These are phyloP conservation scores for Monosporascus ibericus DNA, from an alignment of 2,329 filamentous ascomycete species.

Conservation along the genomic window DNA sequence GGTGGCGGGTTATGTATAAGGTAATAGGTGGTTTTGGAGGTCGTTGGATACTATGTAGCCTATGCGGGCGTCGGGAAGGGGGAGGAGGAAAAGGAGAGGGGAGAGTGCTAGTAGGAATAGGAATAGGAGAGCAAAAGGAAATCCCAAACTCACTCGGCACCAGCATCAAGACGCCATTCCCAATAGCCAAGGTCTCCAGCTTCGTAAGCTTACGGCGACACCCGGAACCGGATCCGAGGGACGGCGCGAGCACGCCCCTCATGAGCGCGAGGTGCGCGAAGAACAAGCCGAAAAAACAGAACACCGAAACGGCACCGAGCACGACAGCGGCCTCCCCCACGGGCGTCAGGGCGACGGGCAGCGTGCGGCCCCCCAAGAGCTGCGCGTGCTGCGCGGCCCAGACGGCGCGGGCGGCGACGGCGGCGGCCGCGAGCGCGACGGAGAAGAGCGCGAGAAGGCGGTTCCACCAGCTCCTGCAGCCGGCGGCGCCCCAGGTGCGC, in stretches of 20 bases:
- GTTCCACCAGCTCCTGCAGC: constrained; percentile 22
- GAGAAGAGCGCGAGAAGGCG: constrained; percentile 7
- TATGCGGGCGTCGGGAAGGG: neutral
- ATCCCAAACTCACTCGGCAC: constrained; percentile 38
- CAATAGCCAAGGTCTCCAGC: constrained; percentile 50
- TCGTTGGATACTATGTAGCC: neutral
- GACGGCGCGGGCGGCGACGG: constrained; percentile 13
- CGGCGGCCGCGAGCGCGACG: constrained; percentile 10
- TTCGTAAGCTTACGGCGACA: constrained; percentile 31
- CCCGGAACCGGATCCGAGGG: constrained; percentile 18
- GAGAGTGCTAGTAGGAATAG: neutral
- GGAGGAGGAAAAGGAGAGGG: neutral
- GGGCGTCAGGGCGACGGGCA: constrained; percentile 27
- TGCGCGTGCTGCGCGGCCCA: constrained; percentile 16
- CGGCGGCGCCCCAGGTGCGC: constrained; percentile 36
- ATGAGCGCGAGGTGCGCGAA: constrained; percentile 43
- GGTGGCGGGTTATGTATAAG: no score
- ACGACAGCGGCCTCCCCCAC: constrained; percentile 33
- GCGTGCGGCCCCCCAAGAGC: constrained; percentile 5
- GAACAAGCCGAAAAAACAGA: constrained; percentile 52
- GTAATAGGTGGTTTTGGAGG: no score
- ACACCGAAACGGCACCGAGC: constrained; percentile 35
- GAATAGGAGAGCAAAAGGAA: no score
- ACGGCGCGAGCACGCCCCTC: constrained; percentile 37
- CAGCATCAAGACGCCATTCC: constrained; percentile 51